Conservation (phyloP, 495 filamentous ascomycete genomes). For the Aspergillus taichungensis region DNA sequence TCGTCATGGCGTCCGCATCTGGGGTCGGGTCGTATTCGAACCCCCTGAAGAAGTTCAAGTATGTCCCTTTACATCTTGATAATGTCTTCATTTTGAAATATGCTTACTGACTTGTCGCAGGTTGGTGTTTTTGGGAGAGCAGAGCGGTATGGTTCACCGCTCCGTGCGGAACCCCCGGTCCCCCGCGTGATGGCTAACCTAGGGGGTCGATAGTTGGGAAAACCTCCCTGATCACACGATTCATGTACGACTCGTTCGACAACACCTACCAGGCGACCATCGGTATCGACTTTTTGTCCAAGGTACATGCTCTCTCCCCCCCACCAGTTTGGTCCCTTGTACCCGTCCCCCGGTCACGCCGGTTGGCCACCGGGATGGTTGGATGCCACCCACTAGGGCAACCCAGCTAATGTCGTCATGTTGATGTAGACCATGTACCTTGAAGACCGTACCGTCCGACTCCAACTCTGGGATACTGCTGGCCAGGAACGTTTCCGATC, state of each 20-base stretch:
- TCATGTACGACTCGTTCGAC: constrained; percentile 99
- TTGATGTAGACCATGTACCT: constrained; percentile 87
- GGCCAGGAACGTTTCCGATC: constrained; percentile 96
- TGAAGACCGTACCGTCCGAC: constrained; percentile 91
- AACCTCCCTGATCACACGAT: constrained; percentile 95
- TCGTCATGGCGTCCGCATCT: constrained; percentile 47
- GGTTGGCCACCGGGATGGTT: no score
- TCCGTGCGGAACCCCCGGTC: not conserved
- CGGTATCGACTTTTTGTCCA: constrained; percentile 98
- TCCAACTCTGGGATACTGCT: constrained; percentile 98
- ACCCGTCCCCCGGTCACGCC: not conserved
- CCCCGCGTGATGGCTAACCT: not conserved
- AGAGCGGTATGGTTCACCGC: constrained; percentile 65
- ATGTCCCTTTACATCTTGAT: constrained; percentile 13
- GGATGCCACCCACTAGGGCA: no score
- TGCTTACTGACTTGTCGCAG: constrained; percentile 36
- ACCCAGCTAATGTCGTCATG: not conserved
- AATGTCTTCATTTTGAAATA: not conserved
- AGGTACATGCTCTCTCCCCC: constrained; percentile 45
- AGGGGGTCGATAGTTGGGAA: constrained; percentile 64
- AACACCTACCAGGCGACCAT: constrained; percentile 99
- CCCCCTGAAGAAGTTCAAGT: constrained; percentile 99
- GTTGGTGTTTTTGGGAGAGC: constrained; percentile 93
- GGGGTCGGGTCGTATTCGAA: constrained; percentile 89
- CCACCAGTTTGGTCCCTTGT: not conserved